phyloP scores from a whole-genome alignment of 148 eudicot species.

The Hydrangea macrophylla region DNA sequence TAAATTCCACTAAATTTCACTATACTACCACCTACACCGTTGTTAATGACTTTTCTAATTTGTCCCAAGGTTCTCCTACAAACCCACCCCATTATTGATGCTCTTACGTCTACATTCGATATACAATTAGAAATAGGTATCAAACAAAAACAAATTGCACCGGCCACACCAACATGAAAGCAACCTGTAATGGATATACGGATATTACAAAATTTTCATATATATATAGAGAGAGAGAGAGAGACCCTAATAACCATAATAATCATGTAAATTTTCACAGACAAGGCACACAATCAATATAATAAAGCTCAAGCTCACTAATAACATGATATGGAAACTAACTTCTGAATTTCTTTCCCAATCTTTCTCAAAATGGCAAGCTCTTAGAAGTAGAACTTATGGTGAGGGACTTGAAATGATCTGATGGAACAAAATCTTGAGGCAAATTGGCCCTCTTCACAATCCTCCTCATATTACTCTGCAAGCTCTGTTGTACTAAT shows the following conservation, averaged over 20 bases:
- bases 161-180: no score
- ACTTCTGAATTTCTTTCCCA: slow-evolving; percentile 9
- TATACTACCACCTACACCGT: no score
- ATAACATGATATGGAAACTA: slow-evolving; percentile 12
- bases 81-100: no score
- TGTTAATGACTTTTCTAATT: no score
- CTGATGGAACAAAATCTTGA: slow-evolving; percentile 80
- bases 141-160: no score
- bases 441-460: slow-evolving; percentile 91
- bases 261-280: slow-evolving; percentile 1
- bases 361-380: slow-evolving; percentile 71
- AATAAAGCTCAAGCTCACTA: background rate
- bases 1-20: no score
- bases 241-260: background rate
- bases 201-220: no score
- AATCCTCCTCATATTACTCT: slow-evolving; percentile 80
- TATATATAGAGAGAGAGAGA: background rate
- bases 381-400: slow-evolving; percentile 83
- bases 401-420: slow-evolving; percentile 73
- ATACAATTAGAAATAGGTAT: background rate
- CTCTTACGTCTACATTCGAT: background rate
- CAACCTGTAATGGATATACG: no score
- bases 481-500: slow-evolving; percentile 89
- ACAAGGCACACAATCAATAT: background rate
- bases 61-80: no score